phyloP scores from a whole-genome alignment of 2,329 filamentous ascomycete genomes.

The Hymenoscyphus fructigenus region DNA sequence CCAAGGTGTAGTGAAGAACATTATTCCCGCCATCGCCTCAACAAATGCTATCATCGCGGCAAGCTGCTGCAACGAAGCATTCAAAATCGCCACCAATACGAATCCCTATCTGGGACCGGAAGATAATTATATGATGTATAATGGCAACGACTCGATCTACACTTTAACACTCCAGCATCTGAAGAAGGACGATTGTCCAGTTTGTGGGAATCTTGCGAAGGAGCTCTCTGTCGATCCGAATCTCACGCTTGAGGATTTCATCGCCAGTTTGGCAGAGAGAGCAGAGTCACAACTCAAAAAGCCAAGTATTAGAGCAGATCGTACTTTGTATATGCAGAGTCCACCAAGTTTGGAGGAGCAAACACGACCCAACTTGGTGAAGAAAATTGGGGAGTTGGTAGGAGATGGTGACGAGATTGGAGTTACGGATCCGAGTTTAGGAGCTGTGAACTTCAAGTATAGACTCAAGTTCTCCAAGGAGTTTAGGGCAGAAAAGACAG shows the following conservation, averaged over 20 bases:
- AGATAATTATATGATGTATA: conserved; percentile 99
- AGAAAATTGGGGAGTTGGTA: conserved; percentile 75
- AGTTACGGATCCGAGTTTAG: conserved; percentile 88
- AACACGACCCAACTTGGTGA: conserved; percentile 77
- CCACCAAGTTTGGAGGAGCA: conserved; percentile 80
- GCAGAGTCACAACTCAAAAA: conserved; percentile 94
- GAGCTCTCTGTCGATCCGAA: conserved; percentile 70
- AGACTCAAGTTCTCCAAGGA: conserved; percentile 31
- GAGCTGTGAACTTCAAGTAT: conserved; percentile 43
- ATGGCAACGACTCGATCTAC: conserved; percentile 91
- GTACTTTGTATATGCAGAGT: conserved; percentile 86
- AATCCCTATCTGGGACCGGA: conserved; percentile 77
- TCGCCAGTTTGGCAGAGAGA: conserved; percentile 77
- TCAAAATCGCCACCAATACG: conserved; percentile 84
- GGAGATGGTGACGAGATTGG: conserved; percentile 81
- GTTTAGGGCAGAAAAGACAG: conserved; percentile 8
- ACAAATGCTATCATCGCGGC: conserved; percentile 97
- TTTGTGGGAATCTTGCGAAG: conserved; percentile 82
- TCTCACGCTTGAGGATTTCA: conserved; percentile 76
- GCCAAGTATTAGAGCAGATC: conserved; percentile 79
- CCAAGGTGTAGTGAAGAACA: conserved; percentile 98
- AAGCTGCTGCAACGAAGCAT: conserved; percentile 92
- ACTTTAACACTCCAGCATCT: conserved; percentile 97
- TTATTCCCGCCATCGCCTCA: conserved; percentile 96
- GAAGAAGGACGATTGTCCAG: conserved; percentile 90